A percentile compares a stretch with the other conserved stretches of the same genome.
phyloP scores from a whole-genome alignment of 352 stramenopile species.

The Globisporangium cylindrosporum region DNA sequence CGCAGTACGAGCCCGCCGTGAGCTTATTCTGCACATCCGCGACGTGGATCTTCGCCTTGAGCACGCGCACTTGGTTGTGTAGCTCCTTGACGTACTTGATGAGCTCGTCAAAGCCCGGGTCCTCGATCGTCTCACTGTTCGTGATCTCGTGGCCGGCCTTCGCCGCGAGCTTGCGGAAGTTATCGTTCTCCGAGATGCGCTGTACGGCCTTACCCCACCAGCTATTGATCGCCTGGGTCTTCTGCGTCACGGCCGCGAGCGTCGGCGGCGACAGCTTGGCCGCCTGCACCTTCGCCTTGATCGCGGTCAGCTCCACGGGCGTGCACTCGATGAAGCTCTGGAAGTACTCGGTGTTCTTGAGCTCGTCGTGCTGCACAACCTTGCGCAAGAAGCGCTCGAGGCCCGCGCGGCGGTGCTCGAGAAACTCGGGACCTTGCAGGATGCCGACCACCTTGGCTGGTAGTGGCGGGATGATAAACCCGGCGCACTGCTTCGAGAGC shows the following conservation, averaged over 20 bases:
- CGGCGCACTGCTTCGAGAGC: slow-evolving; percentile 65
- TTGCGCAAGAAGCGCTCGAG: slow-evolving; percentile 83
- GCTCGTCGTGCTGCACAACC: slow-evolving; percentile 72
- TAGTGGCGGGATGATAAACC: slow-evolving; percentile 82
- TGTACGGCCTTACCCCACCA: slow-evolving; percentile 85
- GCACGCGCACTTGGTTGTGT: slow-evolving; percentile 48
- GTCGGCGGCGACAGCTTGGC: slow-evolving; percentile 23
- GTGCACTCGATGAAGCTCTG: slow-evolving; percentile 74
- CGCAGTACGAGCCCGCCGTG: slow-evolving; percentile 72
- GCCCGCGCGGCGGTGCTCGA: slow-evolving; percentile 65
- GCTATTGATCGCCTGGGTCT: slow-evolving; percentile 66
- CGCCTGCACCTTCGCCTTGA: slow-evolving; percentile 49
- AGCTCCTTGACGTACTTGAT: slow-evolving; percentile 68
- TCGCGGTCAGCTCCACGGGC: slow-evolving; percentile 63
- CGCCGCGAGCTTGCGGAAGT: slow-evolving; percentile 60
- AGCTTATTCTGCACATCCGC: slow-evolving; percentile 72
- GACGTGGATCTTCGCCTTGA: slow-evolving; percentile 59
- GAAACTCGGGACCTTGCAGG: slow-evolving; percentile 75
- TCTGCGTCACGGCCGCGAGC: slow-evolving; percentile 49
- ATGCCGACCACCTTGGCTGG: slow-evolving; percentile 76
- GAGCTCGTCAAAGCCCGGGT: slow-evolving; percentile 64
- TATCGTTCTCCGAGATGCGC: slow-evolving; percentile 77
- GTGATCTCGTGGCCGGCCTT: slow-evolving; percentile 45
- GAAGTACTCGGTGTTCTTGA: slow-evolving; percentile 67
- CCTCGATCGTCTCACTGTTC: slow-evolving; percentile 49